phyloP scores from a whole-genome alignment of 2,329 filamentous ascomycete species.

The Calcarisporium arbuscula region DNA sequence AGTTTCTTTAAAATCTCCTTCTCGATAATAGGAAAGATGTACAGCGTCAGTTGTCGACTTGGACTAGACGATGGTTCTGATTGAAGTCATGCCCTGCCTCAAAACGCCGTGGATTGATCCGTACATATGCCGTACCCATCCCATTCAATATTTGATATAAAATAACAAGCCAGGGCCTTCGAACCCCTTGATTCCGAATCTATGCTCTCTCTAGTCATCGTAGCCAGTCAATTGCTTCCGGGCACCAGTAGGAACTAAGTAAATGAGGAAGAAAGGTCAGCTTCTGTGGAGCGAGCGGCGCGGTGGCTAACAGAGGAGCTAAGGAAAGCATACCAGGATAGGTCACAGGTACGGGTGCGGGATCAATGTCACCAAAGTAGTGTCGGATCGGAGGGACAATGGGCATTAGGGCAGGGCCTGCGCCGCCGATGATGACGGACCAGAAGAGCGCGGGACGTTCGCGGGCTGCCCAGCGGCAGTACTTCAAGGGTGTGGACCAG shows the following conservation, averaged over 20 bases:
- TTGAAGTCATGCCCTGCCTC: neutral
- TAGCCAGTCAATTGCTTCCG: conserved; percentile 55
- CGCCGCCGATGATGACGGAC: conserved; percentile 66
- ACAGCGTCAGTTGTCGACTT: conserved; percentile 6
- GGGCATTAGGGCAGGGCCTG: conserved; percentile 65
- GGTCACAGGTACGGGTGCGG: conserved; percentile 71
- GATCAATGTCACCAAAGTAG: conserved; percentile 66
- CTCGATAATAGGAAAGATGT: neutral
- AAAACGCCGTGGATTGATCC: conserved; percentile 6
- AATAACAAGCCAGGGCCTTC: too few relatives aligned
- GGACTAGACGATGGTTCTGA: conserved; percentile 1
- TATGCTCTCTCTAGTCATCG: conserved; percentile 51
- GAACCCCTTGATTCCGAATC: too few relatives aligned
- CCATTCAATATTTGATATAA: too few relatives aligned
- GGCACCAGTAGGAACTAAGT: conserved; percentile 49
- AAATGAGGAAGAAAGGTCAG: neutral
- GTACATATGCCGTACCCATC: neutral
- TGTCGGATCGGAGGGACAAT: conserved; percentile 68
- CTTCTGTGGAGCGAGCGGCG: neutral
- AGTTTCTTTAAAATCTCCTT: too few relatives aligned
- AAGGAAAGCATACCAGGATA: conserved; percentile 90
- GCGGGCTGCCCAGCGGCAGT: conserved; percentile 81
- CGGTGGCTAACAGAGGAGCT: neutral
- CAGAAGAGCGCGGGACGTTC: conserved; percentile 90
- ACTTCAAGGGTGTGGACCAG: conserved; percentile 77